phyloP scores from a whole-genome alignment of 352 stramenopile genomes.

The Detonula confervacea region DNA sequence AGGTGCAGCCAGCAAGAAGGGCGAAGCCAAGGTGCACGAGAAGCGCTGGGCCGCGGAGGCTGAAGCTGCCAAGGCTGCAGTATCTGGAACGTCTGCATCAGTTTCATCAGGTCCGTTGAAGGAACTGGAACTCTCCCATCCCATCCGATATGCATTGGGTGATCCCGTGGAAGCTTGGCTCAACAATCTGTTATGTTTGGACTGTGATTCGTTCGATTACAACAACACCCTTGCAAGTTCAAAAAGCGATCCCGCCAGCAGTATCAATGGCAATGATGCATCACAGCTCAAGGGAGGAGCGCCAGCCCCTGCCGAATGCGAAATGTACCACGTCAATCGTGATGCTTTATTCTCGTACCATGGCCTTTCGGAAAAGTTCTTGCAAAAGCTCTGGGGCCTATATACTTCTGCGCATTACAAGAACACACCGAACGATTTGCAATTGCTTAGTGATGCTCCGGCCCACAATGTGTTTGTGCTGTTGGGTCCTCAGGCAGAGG shows the following conservation, averaged over 20 bases:
- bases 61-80: constrained; percentile 85
- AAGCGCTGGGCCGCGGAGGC: constrained; percentile 92
- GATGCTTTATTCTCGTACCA: constrained; percentile 99
- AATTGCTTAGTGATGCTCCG: constrained; percentile 98
- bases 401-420: constrained; percentile 99
- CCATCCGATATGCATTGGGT: constrained; percentile 95
- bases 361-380: constrained; percentile 94
- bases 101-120: constrained; percentile 83
- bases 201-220: constrained; percentile 78
- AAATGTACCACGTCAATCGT: constrained; percentile 98
- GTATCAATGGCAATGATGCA: constrained; percentile 3
- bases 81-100: not conserved
- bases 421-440: constrained; percentile 99
- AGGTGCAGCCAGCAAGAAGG: constrained; percentile 92
- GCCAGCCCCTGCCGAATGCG: constrained; percentile 94
- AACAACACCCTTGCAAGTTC: constrained; percentile 46
- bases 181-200: constrained; percentile 96
- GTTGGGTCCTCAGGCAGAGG: constrained; percentile 92
- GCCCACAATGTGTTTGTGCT: constrained; percentile 98
- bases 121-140: constrained; percentile 95
- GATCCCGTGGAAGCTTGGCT: constrained; percentile 98
- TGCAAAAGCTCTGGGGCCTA: constrained; percentile 88
- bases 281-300: constrained; percentile 90
- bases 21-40: constrained; percentile 96
- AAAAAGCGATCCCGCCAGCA: constrained; percentile 1